Conservation (phyloP, 2,329 filamentous ascomycete genomes). For the Trichoderma sp. region DNA sequence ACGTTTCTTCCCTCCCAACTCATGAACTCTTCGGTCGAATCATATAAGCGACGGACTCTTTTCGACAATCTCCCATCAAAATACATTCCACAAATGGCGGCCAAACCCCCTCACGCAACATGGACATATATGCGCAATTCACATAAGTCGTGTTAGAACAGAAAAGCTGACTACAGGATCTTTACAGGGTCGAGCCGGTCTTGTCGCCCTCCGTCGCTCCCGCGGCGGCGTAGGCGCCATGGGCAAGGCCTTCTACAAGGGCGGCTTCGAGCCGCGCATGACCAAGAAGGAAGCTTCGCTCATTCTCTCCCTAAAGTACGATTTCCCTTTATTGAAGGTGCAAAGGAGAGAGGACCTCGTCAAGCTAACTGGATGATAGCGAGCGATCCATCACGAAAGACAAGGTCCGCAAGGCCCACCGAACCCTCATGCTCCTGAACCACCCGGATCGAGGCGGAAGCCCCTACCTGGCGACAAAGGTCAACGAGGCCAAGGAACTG, state of each 20-base stretch:
- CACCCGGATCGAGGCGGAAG: slow-evolving; percentile 97
- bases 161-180: not conserved
- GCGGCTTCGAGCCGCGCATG: slow-evolving; percentile 97
- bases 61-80: not conserved
- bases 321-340: not conserved
- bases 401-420: slow-evolving; percentile 92
- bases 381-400: slow-evolving; percentile 89
- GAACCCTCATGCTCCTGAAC: slow-evolving; percentile 94
- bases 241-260: slow-evolving; percentile 95
- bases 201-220: slow-evolving; percentile 84
- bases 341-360: not conserved
- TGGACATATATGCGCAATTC: not conserved
- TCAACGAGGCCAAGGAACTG: slow-evolving; percentile 98
- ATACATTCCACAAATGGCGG: not conserved
- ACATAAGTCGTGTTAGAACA: not conserved
- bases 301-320: slow-evolving; percentile 86
- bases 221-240: slow-evolving; percentile 75
- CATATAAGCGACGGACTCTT: not conserved
- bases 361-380: slow-evolving; percentile 48
- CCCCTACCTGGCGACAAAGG: slow-evolving; percentile 94
- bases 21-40: not conserved
- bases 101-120: not conserved
- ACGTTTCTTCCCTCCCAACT: slow-evolving; percentile 33
- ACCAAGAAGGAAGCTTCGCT: slow-evolving; percentile 86
- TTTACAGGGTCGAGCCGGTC: slow-evolving; percentile 80